Conservation (phyloP, 495 filamentous ascomycete genomes). For the Aspergillus funiculosus region DNA sequence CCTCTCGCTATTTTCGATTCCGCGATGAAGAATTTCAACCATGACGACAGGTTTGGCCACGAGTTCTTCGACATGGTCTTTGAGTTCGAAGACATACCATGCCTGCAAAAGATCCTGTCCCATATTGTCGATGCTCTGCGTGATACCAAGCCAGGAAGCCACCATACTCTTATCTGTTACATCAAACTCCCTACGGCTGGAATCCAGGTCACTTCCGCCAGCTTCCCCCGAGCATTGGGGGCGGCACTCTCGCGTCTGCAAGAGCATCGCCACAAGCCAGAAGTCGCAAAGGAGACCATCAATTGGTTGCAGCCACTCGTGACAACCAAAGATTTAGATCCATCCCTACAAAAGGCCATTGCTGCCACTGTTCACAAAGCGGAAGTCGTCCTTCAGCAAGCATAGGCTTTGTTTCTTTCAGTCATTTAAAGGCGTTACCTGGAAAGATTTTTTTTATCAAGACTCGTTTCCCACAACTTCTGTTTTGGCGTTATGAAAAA, state of each 20-base stretch:
- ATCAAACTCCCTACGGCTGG: constrained; percentile 66
- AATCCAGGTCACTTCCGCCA: constrained; percentile 52
- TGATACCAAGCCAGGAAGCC: constrained; percentile 50
- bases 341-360: constrained; percentile 59
- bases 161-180: constrained; percentile 60
- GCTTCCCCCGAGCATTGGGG: constrained; percentile 68
- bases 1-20: constrained; percentile 88
- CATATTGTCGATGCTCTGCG: constrained; percentile 66
- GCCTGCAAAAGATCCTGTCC: constrained; percentile 61
- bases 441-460: constrained; percentile 6
- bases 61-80: constrained; percentile 77
- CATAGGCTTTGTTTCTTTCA: constrained; percentile 11
- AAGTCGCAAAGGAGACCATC: constrained; percentile 50
- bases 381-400: constrained; percentile 26
- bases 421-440: constrained; percentile 16
- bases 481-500: constrained; percentile 18
- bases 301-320: constrained; percentile 55
- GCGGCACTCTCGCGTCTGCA: constrained; percentile 56
- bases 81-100: constrained; percentile 57
- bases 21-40: constrained; percentile 69
- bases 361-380: constrained; percentile 47
- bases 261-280: constrained; percentile 27
- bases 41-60: constrained; percentile 55
- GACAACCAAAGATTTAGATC: constrained; percentile 54
- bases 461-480: not conserved